A percentile compares a stretch with the other conserved stretches of the same genome.
Conservation (phyloP, 163 green algal species). For the Volvox carteri region DNA sequence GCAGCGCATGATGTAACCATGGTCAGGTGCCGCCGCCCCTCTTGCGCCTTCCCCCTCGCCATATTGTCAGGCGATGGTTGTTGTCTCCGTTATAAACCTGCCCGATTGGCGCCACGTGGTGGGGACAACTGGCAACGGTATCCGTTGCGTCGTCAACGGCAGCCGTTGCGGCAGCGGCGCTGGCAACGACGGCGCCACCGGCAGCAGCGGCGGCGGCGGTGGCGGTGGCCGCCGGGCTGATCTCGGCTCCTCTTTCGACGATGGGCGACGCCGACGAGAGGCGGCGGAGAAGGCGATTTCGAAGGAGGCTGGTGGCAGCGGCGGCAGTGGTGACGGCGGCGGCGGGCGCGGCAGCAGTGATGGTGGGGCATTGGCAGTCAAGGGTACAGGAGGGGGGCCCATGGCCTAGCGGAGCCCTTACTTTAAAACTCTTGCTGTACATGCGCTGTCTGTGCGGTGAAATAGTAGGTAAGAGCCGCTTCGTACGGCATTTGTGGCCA, state of each 20-base stretch:
- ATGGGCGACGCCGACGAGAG: not conserved
- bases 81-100: not conserved
- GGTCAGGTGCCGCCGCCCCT: not conserved
- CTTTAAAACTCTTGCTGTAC: not conserved
- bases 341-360: not conserved
- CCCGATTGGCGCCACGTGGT: slow-evolving; percentile 12
- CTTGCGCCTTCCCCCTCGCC: not conserved
- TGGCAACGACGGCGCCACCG: not conserved
- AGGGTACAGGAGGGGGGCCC: not conserved
- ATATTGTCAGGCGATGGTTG: slow-evolving; percentile 1
- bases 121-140: not conserved
- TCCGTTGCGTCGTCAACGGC: not conserved
- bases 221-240: not conserved
- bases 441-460: not conserved
- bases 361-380: not conserved
- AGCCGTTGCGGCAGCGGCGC: not conserved
- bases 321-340: not conserved
- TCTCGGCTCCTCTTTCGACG: too few species aligned
- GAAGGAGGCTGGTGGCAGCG: not conserved
- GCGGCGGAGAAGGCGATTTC: not conserved
- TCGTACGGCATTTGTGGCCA: not conserved
- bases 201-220: not conserved
- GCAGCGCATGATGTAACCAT: not conserved
- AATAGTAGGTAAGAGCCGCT: not conserved
- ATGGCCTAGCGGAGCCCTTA: not conserved